Base-by-base conservation (phyloP, 2,329 filamentous ascomycete species). In the Claviceps monticola region DNA sequence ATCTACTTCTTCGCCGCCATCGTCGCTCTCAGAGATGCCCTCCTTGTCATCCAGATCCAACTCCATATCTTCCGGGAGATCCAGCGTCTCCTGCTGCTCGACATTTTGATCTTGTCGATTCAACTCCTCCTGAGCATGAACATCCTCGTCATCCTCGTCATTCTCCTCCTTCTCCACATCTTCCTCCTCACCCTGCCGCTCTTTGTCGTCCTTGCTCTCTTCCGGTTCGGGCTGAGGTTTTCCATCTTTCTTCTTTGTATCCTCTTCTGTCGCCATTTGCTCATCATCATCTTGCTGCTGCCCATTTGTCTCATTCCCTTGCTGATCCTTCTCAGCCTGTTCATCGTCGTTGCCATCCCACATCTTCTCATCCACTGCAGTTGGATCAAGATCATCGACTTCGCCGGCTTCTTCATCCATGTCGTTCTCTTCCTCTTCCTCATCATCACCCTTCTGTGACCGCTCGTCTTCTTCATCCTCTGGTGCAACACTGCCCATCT, bases 301-400 rank as follows among this genome's bases (percentile, higher is more conserved):
- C 0, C 83, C 83, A 60, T 87, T 83, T 19, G 85, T 72, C 54
- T 88, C 76, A 51, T 89, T 82, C 5, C 81, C 83, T 61, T 88
- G 74, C 61, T 88, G 85, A 45, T 96, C 86, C 58, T 93, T 93
- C 47, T 91, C 85, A 1, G 86, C 82, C 47, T 90, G 82, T 45
- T 90, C 78, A 44, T 88, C 83, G 50, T 84, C 82, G 49, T 84
- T 82, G 41, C 89, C 90, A 67, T 98, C 90, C 93, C 93, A 98
- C 79, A 97, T 89, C 74, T 97, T 98, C 71, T 98, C 94, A 64
- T 98, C 94, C 1, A 97, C 86, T 19, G 91, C 87, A 16, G 82
- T 86, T 13, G 88, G 84, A 59, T 95, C 91, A 43, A 95, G 74
- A 60, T 95, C 88, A 68, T 96, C 88, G 11, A 97, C 89, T 60